A percentile compares a stretch with the other conserved stretches of the same genome.
phyloP scores from a whole-genome alignment of 2,329 filamentous ascomycete genomes.

The Aspergillus japonicus region DNA sequence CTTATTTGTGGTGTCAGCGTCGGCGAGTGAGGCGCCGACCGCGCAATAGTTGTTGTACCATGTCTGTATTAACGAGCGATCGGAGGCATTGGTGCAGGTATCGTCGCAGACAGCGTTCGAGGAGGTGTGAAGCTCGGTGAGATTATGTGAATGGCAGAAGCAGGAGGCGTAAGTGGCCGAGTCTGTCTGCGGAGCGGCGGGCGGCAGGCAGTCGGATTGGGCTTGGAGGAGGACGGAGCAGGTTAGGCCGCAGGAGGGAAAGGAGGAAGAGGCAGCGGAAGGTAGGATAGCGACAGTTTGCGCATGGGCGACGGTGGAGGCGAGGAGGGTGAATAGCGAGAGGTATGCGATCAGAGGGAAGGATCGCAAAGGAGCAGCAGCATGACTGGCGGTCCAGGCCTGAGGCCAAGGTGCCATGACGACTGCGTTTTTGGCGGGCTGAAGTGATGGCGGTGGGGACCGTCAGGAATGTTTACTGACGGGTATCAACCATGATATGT shows the following conservation, averaged over 20 bases:
- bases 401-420: slow-evolving; percentile 15
- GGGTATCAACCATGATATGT: slow-evolving; percentile 18
- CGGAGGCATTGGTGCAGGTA: slow-evolving; percentile 54
- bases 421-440: slow-evolving; percentile 10
- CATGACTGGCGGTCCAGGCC: slow-evolving; percentile 11
- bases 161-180: slow-evolving; percentile 62
- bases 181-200: slow-evolving; percentile 51
- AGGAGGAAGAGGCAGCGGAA: slow-evolving; percentile 40
- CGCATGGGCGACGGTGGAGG: slow-evolving; percentile 22
- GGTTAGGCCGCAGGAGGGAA: slow-evolving; percentile 61
- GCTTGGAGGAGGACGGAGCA: slow-evolving; percentile 67
- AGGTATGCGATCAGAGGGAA: slow-evolving; percentile 13
- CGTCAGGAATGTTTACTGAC: slow-evolving; percentile 12
- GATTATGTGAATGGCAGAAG: slow-evolving; percentile 66
- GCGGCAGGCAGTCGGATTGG: slow-evolving; percentile 68
- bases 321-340: slow-evolving; percentile 18
- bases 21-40: slow-evolving; percentile 42
- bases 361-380: slow-evolving; percentile 1
- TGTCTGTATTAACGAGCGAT: slow-evolving; percentile 58
- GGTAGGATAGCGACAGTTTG: slow-evolving; percentile 34
- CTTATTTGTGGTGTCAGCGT: slow-evolving; percentile 29
- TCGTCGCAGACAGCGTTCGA: slow-evolving; percentile 62
- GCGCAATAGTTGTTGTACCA: slow-evolving; percentile 72
- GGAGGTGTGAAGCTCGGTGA: slow-evolving; percentile 59
- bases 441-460: slow-evolving; percentile 16